Percentiles rank a stretch among this genome's conserved stretches.
Conservation (phyloP, 1,284 basidiomycete genomes). For the Marasmius sp. region DNA sequence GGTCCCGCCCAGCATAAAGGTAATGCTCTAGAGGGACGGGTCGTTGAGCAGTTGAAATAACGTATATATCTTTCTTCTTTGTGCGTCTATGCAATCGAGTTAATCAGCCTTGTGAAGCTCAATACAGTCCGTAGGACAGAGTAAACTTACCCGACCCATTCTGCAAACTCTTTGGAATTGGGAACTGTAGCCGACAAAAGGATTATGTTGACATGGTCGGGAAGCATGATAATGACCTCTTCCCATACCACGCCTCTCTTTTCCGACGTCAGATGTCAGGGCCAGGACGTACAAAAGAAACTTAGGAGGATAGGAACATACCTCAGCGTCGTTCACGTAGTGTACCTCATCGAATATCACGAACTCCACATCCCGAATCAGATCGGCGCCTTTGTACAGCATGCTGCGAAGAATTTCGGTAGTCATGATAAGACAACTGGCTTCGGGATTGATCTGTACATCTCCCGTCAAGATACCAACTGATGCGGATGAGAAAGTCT, state of each 20-base stretch:
- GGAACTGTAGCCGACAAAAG: constrained; percentile 97
- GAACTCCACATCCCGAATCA: constrained; percentile 98
- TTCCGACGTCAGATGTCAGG: constrained; percentile 3
- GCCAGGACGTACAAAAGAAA: constrained; percentile 4
- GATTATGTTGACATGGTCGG: constrained; percentile 96
- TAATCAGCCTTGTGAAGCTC: constrained; percentile 2
- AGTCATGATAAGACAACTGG: constrained; percentile 95
- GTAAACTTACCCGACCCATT: constrained; percentile 90
- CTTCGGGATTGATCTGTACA: constrained; percentile 99
- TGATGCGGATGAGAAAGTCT: constrained; percentile 88
- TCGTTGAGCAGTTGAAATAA: constrained; percentile 95
- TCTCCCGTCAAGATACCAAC: constrained; percentile 98
- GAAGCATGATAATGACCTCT: constrained; percentile 99
- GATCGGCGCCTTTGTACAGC: constrained; percentile 97
- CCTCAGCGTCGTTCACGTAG: constrained; percentile 99
- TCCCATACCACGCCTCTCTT: constrained; percentile 99
- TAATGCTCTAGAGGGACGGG: constrained; percentile 98
- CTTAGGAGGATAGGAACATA: constrained; percentile 32
- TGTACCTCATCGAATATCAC: constrained; percentile 99
- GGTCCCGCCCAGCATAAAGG: constrained; percentile 89
- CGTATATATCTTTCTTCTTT: constrained; percentile 99
- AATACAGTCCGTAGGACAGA: background rate
- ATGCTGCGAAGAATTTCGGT: constrained; percentile 99
- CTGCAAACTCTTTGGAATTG: constrained; percentile 97
- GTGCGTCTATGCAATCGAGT: constrained; percentile 67